Conservation (phyloP, 2,329 filamentous ascomycete species). For the Fusarium longipes region DNA sequence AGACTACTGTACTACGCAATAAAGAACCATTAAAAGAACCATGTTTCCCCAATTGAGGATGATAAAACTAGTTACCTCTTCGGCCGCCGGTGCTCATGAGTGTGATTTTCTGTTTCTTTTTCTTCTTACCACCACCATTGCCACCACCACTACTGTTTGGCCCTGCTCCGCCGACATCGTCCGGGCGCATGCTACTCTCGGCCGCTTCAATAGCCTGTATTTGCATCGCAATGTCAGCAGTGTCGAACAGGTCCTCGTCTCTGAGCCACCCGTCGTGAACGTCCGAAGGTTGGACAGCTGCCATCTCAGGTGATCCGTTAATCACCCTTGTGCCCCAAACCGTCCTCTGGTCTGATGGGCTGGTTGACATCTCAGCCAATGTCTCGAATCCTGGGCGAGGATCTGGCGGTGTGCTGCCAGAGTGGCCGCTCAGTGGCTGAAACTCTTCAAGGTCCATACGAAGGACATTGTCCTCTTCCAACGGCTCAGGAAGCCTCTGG, state of each 20-base stretch:
- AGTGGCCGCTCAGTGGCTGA: constrained; percentile 66
- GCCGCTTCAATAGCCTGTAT: constrained; percentile 65
- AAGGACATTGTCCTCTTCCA: constrained; percentile 54
- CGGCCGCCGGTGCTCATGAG: constrained; percentile 75
- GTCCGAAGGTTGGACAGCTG: constrained; percentile 47
- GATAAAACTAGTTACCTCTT: constrained; percentile 53
- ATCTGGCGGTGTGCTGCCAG: constrained; percentile 65
- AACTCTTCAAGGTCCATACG: constrained; percentile 71
- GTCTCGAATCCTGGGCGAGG: constrained; percentile 72
- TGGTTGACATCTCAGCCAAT: constrained; percentile 82
- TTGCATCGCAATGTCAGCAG: constrained; percentile 69
- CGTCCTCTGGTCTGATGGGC: constrained; percentile 79
- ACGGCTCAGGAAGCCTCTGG: constrained; percentile 52
- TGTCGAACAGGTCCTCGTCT: constrained; percentile 77
- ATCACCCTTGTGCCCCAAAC: constrained; percentile 92
- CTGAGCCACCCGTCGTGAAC: constrained; percentile 86
- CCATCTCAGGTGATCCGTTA: constrained; percentile 66
- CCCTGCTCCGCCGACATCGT: constrained; percentile 33
- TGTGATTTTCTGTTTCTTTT: constrained; percentile 79
- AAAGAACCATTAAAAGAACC: background rate
- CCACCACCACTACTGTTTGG: constrained; percentile 41
- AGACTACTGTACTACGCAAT: constrained; percentile 8
- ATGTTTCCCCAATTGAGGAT: constrained; percentile 1
- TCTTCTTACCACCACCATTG: constrained; percentile 65
- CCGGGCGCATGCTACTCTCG: constrained; percentile 40